Evolutionary conservation across 2,329 filamentous ascomycete species (phyloP).

Genomic region (Phaeoacremonium minimum): DNA sequence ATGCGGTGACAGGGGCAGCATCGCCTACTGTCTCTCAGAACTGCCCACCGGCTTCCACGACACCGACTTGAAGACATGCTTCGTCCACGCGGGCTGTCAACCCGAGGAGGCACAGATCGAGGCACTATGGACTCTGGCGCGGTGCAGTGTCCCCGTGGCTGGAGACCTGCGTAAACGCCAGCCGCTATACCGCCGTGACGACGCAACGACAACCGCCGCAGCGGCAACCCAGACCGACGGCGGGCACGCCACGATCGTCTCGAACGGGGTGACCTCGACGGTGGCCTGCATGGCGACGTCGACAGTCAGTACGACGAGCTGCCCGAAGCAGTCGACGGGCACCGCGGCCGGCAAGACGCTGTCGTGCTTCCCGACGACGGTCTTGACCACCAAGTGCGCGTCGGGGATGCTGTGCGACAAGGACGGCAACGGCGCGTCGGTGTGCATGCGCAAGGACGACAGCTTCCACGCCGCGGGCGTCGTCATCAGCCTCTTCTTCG

Average conservation of each 20-base stretch:
- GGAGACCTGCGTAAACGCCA: constrained; percentile 12
- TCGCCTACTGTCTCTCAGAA: not conserved
- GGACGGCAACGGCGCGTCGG: constrained; percentile 28
- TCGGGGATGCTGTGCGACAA: constrained; percentile 39
- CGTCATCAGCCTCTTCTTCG: constrained; percentile 44
- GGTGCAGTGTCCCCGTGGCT: constrained; percentile 22
- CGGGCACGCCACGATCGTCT: not conserved
- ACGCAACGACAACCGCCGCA: constrained; percentile 10
- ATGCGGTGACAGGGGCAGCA: not conserved
- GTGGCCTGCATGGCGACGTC: constrained; percentile 30
- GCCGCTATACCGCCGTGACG: constrained; percentile 6
- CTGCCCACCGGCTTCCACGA: not conserved
- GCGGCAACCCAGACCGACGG: not conserved
- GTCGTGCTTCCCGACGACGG: constrained; percentile 32
- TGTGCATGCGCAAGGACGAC: constrained; percentile 38
- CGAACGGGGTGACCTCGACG: constrained; percentile 3
- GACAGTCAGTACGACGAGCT: constrained; percentile 28
- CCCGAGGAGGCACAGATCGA: constrained; percentile 21
- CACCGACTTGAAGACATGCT: constrained; percentile 18
- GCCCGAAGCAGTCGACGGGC: constrained; percentile 33
- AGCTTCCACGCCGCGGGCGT: constrained; percentile 37
- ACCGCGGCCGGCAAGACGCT: constrained; percentile 21
- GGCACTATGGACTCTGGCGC: constrained; percentile 19
- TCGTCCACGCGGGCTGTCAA: constrained; percentile 28
- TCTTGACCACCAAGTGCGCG: constrained; percentile 32